Conservation (phyloP, 176 grass and related monocot genomes). For the Oryza australiensis region DNA sequence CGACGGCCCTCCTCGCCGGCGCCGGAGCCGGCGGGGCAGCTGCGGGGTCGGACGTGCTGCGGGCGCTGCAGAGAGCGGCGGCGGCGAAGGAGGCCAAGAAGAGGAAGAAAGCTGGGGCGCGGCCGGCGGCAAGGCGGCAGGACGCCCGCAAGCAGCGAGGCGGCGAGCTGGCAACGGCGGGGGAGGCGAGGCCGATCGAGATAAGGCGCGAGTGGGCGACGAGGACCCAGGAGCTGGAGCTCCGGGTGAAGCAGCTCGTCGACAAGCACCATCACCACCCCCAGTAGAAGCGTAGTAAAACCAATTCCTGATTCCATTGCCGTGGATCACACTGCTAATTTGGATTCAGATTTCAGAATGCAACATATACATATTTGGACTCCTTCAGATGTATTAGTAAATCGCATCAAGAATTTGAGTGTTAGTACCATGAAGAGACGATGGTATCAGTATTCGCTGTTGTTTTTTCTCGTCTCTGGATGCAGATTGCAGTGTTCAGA, state of each 20-base stretch:
- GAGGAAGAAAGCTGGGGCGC: not conserved
- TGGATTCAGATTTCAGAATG: not conserved
- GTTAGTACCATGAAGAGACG: no score
- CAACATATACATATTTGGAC: not conserved
- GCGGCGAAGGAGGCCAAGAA: constrained; percentile 51
- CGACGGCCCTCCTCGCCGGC: not conserved
- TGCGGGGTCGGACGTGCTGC: constrained; percentile 53
- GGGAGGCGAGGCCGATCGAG: constrained; percentile 46
- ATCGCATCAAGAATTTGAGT: no score
- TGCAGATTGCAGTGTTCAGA: not conserved
- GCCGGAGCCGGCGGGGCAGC: constrained; percentile 15
- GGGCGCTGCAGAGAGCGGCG: constrained; percentile 44
- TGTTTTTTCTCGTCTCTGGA: not conserved
- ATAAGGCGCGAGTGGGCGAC: constrained; percentile 46
- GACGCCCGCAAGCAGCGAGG: not conserved
- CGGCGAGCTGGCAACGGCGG: not conserved
- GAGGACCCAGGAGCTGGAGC: constrained; percentile 52
- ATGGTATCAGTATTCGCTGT: not conserved
- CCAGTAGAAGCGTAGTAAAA: not conserved
- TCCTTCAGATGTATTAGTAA: no score
- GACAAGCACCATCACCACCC: constrained; percentile 29
- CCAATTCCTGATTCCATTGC: not conserved
- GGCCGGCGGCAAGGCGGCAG: constrained; percentile 9
- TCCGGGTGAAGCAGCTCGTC: constrained; percentile 36
- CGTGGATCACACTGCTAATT: not conserved